These are phyloP conservation scores for Fomitopsis pulvina DNA, from an alignment of 768 basidiomycete genomes.

Conservation along the genomic window DNA sequence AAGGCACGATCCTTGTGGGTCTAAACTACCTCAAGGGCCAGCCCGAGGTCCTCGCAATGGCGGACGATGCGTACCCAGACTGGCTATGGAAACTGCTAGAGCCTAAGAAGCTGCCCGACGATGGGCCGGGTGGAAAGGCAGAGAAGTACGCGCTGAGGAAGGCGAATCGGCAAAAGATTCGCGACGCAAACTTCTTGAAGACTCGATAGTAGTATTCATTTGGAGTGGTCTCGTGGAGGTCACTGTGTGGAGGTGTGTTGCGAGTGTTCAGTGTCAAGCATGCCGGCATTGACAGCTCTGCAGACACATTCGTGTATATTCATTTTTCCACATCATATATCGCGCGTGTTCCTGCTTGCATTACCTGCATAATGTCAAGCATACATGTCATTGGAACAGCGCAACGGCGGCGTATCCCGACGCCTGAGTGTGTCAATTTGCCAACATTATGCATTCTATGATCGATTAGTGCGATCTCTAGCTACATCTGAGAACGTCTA, in stretches of 20 bases:
- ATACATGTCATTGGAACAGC: too few relatives aligned
- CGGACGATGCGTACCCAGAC: conserved; percentile 80
- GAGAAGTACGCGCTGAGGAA: conserved; percentile 45
- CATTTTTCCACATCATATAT: too few relatives aligned
- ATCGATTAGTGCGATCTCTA: not conserved
- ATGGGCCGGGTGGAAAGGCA: conserved; percentile 67
- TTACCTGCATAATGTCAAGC: too few relatives aligned
- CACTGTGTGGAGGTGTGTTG: too few relatives aligned
- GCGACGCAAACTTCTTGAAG: conserved; percentile 82
- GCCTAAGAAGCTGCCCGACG: conserved; percentile 54
- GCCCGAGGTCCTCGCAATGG: conserved; percentile 61
- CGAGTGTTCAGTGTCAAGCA: too few relatives aligned
- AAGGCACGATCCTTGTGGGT: conserved; percentile 74
- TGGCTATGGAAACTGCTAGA: conserved; percentile 84
- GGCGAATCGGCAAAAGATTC: conserved; percentile 63
- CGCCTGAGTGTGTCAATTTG: too few relatives aligned
- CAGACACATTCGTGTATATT: too few relatives aligned
- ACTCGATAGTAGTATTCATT: conserved; percentile 66
- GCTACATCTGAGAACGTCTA: not conserved
- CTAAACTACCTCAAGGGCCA: conserved; percentile 81
- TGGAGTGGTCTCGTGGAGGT: too few relatives aligned
- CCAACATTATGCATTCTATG: not conserved
- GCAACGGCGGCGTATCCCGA: too few relatives aligned
- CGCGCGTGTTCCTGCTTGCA: too few relatives aligned
- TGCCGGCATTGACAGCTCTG: not conserved